Evolutionary conservation across 176 grass and related monocot genomes (phyloP), one percentile per base, ranked within the genome.

Genomic region (Rhynchospora pubera): DNA sequence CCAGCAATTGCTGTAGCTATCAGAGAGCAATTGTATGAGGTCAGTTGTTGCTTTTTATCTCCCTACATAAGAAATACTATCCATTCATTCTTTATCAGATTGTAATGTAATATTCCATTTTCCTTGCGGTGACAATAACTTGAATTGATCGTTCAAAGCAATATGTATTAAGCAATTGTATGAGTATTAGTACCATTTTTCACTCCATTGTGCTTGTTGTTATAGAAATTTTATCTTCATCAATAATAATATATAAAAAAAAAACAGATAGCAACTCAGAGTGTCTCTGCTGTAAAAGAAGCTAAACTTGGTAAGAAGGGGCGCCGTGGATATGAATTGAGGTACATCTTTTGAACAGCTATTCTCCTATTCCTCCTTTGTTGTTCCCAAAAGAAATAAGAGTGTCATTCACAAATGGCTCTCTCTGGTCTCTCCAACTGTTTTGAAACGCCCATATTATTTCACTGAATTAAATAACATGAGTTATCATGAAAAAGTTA

Each of bases 1-100:
- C 96, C 91, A 57, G 96, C 92, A 58, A 90, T 99, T 80, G 92
- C 96, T 55, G 91, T 95, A 79, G 90, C 91, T 59, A 99, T 99
- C 57, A 91, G 92, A 22, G 96, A 99, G 77, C 96, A 99, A 79
- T 88, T 99, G 78, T 99, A 95, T 67, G 92, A 99, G 96, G 96
- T 99, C 83, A 91, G 88, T 44, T 83, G n/a, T 68, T 57, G 39
- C 21, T 64, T 63, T 64, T 65, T 52, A 14, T 50, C 43, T 10
- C 14, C 80, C 65, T 23, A 85, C 15, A 16, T 42, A 34, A 0
- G 51, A 50, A 51, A 51, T 73, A 24, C 0, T 42, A 2, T 70
- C 45, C 8, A 15, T 15, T 14, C 62, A 34, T 34, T 65, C 13
- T 34, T 65, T 23, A 0, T 65, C 62, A 65, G 26, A 65, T 65